These are phyloP conservation scores for Blastocystis sp. DNA, from an alignment of 352 stramenopile species.

Conservation along the genomic window DNA sequence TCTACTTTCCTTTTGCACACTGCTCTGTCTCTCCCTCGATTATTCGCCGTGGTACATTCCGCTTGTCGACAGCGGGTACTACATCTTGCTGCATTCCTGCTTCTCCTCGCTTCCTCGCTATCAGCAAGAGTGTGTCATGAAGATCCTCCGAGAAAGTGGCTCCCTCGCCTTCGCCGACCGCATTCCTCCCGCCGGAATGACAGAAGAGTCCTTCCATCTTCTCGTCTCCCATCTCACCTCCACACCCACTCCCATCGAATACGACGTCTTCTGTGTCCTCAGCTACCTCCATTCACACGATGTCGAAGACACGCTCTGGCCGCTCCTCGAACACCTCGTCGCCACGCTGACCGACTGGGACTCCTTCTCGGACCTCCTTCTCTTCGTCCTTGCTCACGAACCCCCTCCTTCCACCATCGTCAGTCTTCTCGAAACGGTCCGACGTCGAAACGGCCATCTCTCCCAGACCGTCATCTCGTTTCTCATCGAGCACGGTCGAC, in stretches of 20 bases:
- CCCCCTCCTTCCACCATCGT: background rate
- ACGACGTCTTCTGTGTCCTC: background rate
- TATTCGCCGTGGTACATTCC: background rate
- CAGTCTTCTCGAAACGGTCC: background rate
- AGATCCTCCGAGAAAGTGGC: background rate
- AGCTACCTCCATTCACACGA: background rate
- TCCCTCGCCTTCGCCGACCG: background rate
- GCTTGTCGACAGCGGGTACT: slow-evolving; percentile 10
- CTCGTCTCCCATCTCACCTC: background rate
- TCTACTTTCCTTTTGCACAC: background rate
- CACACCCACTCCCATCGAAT: background rate
- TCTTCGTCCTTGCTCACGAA: background rate
- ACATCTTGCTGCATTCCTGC: background rate
- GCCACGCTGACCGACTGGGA: background rate
- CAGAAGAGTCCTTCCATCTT: background rate
- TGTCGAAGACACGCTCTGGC: background rate
- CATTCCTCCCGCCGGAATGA: background rate
- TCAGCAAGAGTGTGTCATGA: background rate
- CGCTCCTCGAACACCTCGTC: background rate
- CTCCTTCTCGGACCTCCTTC: background rate
- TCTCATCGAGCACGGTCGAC: background rate
- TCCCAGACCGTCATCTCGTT: background rate
- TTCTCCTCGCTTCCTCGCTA: background rate
- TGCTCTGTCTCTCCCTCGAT: background rate
- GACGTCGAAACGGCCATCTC: background rate